Conservation (phyloP, 148 eudicot genomes). For the Dysphania ambrosioides region DNA sequence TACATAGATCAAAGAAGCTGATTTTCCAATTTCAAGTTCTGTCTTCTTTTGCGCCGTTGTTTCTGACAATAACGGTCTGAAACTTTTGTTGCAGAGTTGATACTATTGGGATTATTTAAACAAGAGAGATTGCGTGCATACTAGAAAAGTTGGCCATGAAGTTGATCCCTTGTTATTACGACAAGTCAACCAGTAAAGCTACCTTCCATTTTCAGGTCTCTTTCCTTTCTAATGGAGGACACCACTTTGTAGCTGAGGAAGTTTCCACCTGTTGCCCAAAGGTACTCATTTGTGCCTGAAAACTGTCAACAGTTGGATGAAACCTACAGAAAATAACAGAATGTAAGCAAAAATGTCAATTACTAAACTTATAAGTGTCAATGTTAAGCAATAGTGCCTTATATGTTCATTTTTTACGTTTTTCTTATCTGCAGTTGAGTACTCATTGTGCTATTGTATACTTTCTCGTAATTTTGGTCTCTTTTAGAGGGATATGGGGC, state of each 20-base stretch:
- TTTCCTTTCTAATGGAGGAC: neutral
- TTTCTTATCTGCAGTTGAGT: too few species aligned
- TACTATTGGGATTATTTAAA: conserved; percentile 34
- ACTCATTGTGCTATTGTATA: neutral
- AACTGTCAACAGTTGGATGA: neutral
- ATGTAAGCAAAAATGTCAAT: too few species aligned
- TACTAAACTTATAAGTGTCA: too few species aligned
- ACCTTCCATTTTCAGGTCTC: conserved; percentile 5
- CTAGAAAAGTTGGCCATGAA: neutral
- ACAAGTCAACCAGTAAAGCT: neutral
- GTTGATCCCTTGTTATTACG: conserved; percentile 35
- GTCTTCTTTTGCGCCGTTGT: neutral
- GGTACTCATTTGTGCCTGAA: conserved; percentile 7
- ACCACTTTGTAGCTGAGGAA: conserved; percentile 16
- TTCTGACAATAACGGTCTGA: neutral
- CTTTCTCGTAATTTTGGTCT: too few species aligned
- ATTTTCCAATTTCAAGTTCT: neutral
- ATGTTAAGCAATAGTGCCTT: too few species aligned
- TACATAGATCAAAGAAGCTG: conserved; percentile 34
- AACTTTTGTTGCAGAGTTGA: conserved; percentile 23
- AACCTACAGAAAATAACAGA: too few species aligned
- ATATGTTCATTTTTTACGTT: too few species aligned
- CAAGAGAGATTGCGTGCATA: conserved; percentile 30
- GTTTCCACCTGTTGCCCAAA: conserved; percentile 6
- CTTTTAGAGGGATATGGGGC: too few species aligned